phyloP scores from a whole-genome alignment of 1,284 basidiomycete species.

The Phlebopus sp. region DNA sequence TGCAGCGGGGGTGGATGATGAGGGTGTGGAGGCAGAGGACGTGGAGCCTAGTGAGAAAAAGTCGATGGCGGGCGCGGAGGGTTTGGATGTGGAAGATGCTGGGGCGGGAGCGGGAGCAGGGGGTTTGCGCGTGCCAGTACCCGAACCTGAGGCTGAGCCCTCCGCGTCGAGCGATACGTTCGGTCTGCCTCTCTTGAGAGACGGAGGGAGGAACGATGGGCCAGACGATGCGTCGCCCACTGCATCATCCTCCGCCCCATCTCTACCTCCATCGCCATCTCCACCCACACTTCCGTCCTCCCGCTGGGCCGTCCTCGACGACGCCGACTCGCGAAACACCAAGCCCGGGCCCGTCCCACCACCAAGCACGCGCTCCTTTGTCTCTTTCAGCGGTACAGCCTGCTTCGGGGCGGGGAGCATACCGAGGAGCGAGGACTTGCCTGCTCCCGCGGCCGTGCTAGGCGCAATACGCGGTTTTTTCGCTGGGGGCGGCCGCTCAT shows the following conservation, averaged over 20 bases:
- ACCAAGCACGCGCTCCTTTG: constrained; percentile 52
- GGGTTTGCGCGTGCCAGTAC: no score
- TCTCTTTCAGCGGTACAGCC: constrained; percentile 32
- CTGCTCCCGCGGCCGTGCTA: constrained; percentile 43
- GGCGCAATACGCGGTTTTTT: constrained; percentile 57
- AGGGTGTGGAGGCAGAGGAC: constrained; percentile 14
- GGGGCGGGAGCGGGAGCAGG: constrained; percentile 21
- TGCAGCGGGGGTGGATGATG: constrained; percentile 17
- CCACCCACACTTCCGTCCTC: not conserved
- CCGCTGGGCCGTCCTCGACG: constrained; percentile 3
- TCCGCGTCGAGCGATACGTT: constrained; percentile 62
- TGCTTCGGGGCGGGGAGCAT: constrained; percentile 78
- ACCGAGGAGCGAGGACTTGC: constrained; percentile 60
- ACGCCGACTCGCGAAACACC: constrained; percentile 47
- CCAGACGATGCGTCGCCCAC: constrained; percentile 2
- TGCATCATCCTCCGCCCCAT: constrained; percentile 6
- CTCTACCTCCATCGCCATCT: no score
- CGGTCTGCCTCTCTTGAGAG: constrained; percentile 52
- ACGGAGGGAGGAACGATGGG: constrained; percentile 53
- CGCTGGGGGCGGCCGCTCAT: constrained; percentile 47
- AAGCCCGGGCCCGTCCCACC: constrained; percentile 59
- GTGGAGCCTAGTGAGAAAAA: constrained; percentile 61
- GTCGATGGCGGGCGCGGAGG: constrained; percentile 49
- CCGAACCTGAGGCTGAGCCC: no score
- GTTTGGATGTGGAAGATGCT: constrained; percentile 17